Evolutionary conservation across 306 rosid genomes (phyloP), one percentile per base, ranked within the genome.

Genomic region (Cicer pinnatifidum): DNA sequence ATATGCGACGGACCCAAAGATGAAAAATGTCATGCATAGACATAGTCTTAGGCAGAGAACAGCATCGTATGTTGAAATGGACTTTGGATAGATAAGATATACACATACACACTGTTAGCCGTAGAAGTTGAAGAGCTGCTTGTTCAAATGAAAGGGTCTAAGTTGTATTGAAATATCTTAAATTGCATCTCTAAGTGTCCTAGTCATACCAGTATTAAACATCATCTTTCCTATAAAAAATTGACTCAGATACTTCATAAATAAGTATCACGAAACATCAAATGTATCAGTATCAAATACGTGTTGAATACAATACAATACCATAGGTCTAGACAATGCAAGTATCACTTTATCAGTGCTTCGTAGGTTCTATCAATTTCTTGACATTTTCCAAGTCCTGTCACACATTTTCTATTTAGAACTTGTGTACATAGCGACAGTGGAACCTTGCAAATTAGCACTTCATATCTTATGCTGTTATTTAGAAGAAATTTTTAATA

Each of bases 381-480:
- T 41, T 39, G 54, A 20, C 46, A 64, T 40, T 53, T 52, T 17
- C 54, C 9, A 3, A 44, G 53, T 47, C 16, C 2, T 75, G 67
- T 11, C 8, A 8, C 46, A 10, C n/a, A 12, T 39, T 35, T 72
- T 40, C 6, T 38, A 17, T 33, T 39, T 61, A 9, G n/a, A 69
- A 19, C 50, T 9, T 6, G 11, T 65, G 56, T 57, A 28, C 11
- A 68, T 53, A 37, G 28, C 28, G 12, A 73, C 12, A 56, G 11
- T 13, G 48, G 20, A 68, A 77, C 41, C 69, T 56, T 47, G 6
- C 71, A 11, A 43, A 13, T 43, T 6, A 40, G 44, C 39, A 48
- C 67, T 44, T 60, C 15, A 50, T 69, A 17, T 7, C 50, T 41
- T 66, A 11, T 46, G 43, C 15, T 39, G 19, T 43, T 51, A 59